A percentile compares a stretch with the other conserved stretches of the same genome.
Conservation (phyloP, 306 rosid genomes). For the Notholithocarpus densiflorus region DNA sequence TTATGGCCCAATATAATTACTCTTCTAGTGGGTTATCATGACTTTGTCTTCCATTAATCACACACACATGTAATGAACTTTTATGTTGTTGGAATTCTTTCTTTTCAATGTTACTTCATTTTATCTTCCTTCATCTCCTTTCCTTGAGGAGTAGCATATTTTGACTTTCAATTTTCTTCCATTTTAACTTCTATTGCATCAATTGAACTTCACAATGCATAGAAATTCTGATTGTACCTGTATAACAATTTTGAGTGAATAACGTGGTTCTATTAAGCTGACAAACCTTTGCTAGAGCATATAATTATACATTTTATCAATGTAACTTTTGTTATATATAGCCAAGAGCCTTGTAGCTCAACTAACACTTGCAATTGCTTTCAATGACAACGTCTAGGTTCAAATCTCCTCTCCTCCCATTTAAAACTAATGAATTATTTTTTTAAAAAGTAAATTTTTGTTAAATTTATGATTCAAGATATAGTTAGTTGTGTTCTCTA, state of each 20-base stretch:
- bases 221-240: not conserved
- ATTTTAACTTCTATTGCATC: not conserved
- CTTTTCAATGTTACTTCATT: not conserved
- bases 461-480: not conserved
- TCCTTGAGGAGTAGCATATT: not conserved
- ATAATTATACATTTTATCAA: not conserved
- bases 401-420: too few species aligned
- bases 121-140: not conserved
- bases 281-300: not conserved
- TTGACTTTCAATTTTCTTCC: not conserved
- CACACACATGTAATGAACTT: not conserved
- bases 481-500: not conserved
- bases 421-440: too few species aligned
- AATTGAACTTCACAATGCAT: not conserved
- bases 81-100: not conserved
- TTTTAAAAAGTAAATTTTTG: too few species aligned
- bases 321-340: not conserved
- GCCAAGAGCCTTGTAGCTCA: too few species aligned
- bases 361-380: too few species aligned
- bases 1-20: not conserved
- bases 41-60: not conserved
- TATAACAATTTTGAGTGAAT: not conserved
- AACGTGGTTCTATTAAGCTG: not conserved
- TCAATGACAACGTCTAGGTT: too few species aligned
- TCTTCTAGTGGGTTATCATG: not conserved